A percentile compares a stretch with the other conserved stretches of the same genome.
These are phyloP conservation scores for Lachancea quebecensis DNA, from an alignment of 805 yeast genomes.

Conservation along the genomic window DNA sequence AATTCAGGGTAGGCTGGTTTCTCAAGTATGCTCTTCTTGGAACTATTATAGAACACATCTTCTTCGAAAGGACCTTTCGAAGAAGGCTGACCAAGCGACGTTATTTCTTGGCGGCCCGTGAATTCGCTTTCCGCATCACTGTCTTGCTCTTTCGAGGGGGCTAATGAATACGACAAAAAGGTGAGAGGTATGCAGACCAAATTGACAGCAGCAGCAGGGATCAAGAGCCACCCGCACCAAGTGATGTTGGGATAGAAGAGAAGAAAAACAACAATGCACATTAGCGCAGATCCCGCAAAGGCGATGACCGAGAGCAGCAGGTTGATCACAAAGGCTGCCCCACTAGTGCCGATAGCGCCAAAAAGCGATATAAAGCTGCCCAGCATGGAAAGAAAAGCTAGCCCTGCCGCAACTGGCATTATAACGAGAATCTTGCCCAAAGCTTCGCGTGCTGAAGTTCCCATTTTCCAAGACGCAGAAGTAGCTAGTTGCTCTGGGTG, in stretches of 20 bases:
- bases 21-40: background rate
- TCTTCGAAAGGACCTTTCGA: background rate
- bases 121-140: slow-evolving; percentile 11
- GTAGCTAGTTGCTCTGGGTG: slow-evolving; percentile 28
- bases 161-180: slow-evolving; percentile 33
- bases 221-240: slow-evolving; percentile 70
- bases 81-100: background rate
- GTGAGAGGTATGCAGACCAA: slow-evolving; percentile 46
- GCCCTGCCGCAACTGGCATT: slow-evolving; percentile 60
- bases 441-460: slow-evolving; percentile 39
- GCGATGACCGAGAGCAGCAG: slow-evolving; percentile 42
- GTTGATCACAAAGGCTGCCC: slow-evolving; percentile 36
- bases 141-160: slow-evolving; percentile 11
- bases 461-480: slow-evolving; percentile 44
- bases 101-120: background rate
- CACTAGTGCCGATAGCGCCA: slow-evolving; percentile 11
- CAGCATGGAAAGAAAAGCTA: slow-evolving; percentile 43
- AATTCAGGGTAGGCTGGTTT: slow-evolving; percentile 6
- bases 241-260: slow-evolving; percentile 56
- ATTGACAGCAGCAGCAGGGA: slow-evolving; percentile 57
- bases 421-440: slow-evolving; percentile 51
- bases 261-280: slow-evolving; percentile 48
- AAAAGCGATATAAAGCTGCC: slow-evolving; percentile 30
- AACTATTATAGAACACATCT: slow-evolving; percentile 1
- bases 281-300: slow-evolving; percentile 47